A percentile compares a stretch with the other conserved stretches of the same genome.
These are phyloP conservation scores for Penicillium sp. DNA, from an alignment of 2,329 filamentous ascomycete species.

Conservation along the genomic window DNA sequence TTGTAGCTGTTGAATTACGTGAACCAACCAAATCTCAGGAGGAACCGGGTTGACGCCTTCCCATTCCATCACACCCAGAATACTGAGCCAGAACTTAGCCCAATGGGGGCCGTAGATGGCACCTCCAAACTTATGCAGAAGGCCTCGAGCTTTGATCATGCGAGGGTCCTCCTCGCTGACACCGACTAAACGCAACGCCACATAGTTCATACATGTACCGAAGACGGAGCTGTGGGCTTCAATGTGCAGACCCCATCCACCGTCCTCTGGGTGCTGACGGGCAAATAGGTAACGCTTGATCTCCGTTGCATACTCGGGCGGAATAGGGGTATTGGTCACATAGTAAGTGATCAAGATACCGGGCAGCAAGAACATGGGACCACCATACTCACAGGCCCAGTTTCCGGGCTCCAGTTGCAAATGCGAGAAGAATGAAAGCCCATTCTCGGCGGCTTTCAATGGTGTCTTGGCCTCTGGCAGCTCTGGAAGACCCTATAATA, in stretches of 20 bases:
- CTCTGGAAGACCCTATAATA: slow-evolving; percentile 65
- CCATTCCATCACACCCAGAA: slow-evolving; percentile 81
- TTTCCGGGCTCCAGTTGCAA: slow-evolving; percentile 86
- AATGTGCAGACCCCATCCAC: slow-evolving; percentile 96
- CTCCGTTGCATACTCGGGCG: slow-evolving; percentile 74
- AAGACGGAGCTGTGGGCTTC: slow-evolving; percentile 92
- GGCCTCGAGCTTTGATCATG: slow-evolving; percentile 79
- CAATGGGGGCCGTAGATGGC: slow-evolving; percentile 84
- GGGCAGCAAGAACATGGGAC: slow-evolving; percentile 91
- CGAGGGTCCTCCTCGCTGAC: slow-evolving; percentile 78
- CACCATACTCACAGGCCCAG: slow-evolving; percentile 97
- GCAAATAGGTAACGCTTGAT: slow-evolving; percentile 91
- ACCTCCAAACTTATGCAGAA: slow-evolving; percentile 81
- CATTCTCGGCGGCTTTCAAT: slow-evolving; percentile 76
- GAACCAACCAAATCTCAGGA: slow-evolving; percentile 75
- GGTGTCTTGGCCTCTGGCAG: slow-evolving; percentile 70
- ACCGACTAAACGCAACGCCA: slow-evolving; percentile 73
- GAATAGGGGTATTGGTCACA: slow-evolving; percentile 82
- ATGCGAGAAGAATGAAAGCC: slow-evolving; percentile 81
- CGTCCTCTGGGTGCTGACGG: slow-evolving; percentile 78
- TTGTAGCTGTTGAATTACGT: not conserved
- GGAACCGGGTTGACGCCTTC: slow-evolving; percentile 93
- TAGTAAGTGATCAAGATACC: slow-evolving; percentile 84
- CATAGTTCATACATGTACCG: slow-evolving; percentile 87
- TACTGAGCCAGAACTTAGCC: slow-evolving; percentile 93